Conservation (phyloP, 768 basidiomycete species). For the Boletus rufocinnamomeus region DNA sequence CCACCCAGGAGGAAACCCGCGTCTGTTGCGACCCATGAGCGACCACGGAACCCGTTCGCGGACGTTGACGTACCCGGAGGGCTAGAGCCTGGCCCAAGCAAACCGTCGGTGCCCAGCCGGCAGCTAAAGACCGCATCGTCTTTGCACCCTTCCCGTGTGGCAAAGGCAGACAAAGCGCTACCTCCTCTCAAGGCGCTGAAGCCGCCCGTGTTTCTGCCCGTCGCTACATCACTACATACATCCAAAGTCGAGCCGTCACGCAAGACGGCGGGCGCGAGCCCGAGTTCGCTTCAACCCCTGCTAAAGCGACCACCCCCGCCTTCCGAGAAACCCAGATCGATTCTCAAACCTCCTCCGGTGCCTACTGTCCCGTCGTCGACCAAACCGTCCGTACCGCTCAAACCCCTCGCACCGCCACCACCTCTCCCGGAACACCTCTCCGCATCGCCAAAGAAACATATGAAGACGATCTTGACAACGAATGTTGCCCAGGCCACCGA, state of each 20-base stretch:
- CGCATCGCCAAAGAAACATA: constrained; percentile 34
- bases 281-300: constrained; percentile 6
- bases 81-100: constrained; percentile 15
- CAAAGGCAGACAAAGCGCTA: constrained; percentile 1
- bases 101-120: constrained; percentile 4
- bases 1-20: constrained; percentile 8
- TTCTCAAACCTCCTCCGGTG: constrained; percentile 32
- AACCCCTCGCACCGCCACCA: constrained; percentile 37
- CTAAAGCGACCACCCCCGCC: constrained; percentile 10
- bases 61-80: constrained; percentile 5
- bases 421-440: constrained; percentile 20
- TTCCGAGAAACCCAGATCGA: constrained; percentile 22
- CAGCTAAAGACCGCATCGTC: constrained; percentile 11
- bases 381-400: constrained; percentile 21
- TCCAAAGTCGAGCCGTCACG: neutral
- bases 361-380: constrained; percentile 22
- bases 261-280: constrained; percentile 5
- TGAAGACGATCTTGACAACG: constrained; percentile 55
- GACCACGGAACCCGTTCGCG: constrained; percentile 27
- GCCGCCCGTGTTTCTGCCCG: constrained; percentile 15
- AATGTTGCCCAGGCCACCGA: constrained; percentile 54
- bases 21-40: constrained; percentile 12
- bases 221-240: neutral
- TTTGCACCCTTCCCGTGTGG: constrained; percentile 3
- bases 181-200: constrained; percentile 20